These are phyloP conservation scores for Aspergillus caelatus DNA, from an alignment of 2,329 filamentous ascomycete genomes.

Conservation along the genomic window DNA sequence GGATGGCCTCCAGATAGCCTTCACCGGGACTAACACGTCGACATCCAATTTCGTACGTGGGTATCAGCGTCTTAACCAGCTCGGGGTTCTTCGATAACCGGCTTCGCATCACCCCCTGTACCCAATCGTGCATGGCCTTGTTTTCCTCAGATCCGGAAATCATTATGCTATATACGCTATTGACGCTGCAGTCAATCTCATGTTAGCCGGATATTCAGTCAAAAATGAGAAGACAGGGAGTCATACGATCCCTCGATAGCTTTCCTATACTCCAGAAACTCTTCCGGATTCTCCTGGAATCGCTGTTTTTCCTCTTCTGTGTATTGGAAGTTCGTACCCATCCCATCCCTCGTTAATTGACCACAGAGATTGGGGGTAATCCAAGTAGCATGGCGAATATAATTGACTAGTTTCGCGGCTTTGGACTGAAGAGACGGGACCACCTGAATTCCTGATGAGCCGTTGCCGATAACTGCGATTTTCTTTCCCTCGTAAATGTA, in stretches of 20 bases:
- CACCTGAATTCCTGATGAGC: slow-evolving; percentile 35
- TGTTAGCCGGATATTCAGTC: slow-evolving; percentile 1
- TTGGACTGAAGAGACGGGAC: slow-evolving; percentile 21
- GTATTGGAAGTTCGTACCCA: slow-evolving; percentile 26
- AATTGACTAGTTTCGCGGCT: slow-evolving; percentile 28
- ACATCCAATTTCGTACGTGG: slow-evolving; percentile 28
- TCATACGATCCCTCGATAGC: slow-evolving; percentile 24
- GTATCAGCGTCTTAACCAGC: slow-evolving; percentile 27
- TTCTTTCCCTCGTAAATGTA: slow-evolving; percentile 26
- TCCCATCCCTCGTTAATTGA: slow-evolving; percentile 25
- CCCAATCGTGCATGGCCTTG: slow-evolving; percentile 1
- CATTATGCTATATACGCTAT: slow-evolving; percentile 19
- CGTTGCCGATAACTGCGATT: slow-evolving; percentile 39
- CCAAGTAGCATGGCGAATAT: slow-evolving; percentile 34
- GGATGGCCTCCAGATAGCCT: slow-evolving; percentile 32
- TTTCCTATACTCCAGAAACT: slow-evolving; percentile 25
- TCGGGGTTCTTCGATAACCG: slow-evolving; percentile 21
- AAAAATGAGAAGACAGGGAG: background rate
- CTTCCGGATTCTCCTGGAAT: slow-evolving; percentile 22
- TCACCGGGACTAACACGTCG: slow-evolving; percentile 32
- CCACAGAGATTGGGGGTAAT: slow-evolving; percentile 25
- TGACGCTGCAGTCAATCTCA: slow-evolving; percentile 5
- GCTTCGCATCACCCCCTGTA: slow-evolving; percentile 20
- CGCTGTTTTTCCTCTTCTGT: slow-evolving; percentile 26
- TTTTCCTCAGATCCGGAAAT: slow-evolving; percentile 17